These are phyloP conservation scores for Nothophoma quercina DNA, from an alignment of 2,329 filamentous ascomycete genomes.

Conservation along the genomic window DNA sequence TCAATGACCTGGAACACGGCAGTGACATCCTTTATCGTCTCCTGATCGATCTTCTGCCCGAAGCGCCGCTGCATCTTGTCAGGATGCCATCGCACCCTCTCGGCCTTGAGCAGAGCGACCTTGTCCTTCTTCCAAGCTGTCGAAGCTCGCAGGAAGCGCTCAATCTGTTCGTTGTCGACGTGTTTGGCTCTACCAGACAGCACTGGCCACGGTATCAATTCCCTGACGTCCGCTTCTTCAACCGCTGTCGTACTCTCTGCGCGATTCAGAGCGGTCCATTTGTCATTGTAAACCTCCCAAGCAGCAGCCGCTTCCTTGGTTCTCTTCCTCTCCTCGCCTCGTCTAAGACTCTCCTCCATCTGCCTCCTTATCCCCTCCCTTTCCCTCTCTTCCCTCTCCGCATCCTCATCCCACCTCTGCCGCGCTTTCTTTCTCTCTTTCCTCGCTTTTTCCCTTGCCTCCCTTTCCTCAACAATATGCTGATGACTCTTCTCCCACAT, in stretches of 20 bases:
- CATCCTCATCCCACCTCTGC: constrained; percentile 51
- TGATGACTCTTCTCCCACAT: constrained; percentile 98
- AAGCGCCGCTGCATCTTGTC: constrained; percentile 96
- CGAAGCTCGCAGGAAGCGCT: constrained; percentile 72
- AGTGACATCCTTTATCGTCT: constrained; percentile 80
- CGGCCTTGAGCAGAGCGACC: constrained; percentile 71
- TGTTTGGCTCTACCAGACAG: constrained; percentile 65
- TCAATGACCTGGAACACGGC: constrained; percentile 93
- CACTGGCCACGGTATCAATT: constrained; percentile 76
- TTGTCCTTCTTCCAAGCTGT: constrained; percentile 52
- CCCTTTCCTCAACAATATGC: constrained; percentile 79
- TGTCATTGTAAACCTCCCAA: constrained; percentile 70
- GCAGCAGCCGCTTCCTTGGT: constrained; percentile 63
- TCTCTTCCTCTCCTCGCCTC: constrained; percentile 69
- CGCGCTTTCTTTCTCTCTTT: constrained; percentile 55
- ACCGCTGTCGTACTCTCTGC: constrained; percentile 11
- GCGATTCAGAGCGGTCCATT: constrained; percentile 66
- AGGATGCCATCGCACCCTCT: constrained; percentile 94
- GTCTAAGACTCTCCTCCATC: constrained; percentile 73
- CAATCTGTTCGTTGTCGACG: constrained; percentile 67
- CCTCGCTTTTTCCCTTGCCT: constrained; percentile 60
- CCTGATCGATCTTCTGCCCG: constrained; percentile 72
- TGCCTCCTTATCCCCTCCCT: constrained; percentile 62
- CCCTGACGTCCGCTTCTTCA: constrained; percentile 28
- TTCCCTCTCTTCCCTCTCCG: constrained; percentile 53